A percentile compares a stretch with the other conserved stretches of the same genome.
These are phyloP conservation scores for Boletus reticulatus DNA, from an alignment of 768 basidiomycete species.

Conservation along the genomic window DNA sequence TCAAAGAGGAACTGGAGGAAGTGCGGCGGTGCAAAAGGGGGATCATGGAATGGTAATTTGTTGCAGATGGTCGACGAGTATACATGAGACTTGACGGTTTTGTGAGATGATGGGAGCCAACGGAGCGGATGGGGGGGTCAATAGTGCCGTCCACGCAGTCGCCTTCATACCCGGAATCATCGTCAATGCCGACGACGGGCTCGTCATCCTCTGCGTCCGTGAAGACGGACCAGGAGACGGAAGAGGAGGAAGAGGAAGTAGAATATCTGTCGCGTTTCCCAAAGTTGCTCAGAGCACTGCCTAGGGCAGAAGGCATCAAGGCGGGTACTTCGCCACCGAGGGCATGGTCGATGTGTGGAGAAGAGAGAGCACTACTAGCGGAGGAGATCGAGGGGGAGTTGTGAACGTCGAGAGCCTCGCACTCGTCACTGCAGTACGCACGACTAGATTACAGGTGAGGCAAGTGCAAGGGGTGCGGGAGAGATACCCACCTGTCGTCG, in stretches of 20 bases:
- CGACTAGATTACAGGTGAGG: conserved; percentile 42
- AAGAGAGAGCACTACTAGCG: conserved; percentile 63
- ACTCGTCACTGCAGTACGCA: conserved; percentile 71
- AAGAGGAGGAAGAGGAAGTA: conserved; percentile 63
- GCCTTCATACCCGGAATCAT: conserved; percentile 30
- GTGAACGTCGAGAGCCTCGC: conserved; percentile 54
- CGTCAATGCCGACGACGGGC: conserved; percentile 33
- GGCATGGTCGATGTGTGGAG: conserved; percentile 56
- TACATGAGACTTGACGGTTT: conserved; percentile 55
- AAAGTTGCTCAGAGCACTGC: conserved; percentile 48
- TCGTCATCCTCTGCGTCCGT: conserved; percentile 65
- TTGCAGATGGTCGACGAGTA: conserved; percentile 67
- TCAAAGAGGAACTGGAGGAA: conserved; percentile 38
- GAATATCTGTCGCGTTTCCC: conserved; percentile 49
- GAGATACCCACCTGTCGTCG: conserved; percentile 55
- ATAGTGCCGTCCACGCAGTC: conserved; percentile 33
- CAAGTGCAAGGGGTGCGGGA: conserved; percentile 11
- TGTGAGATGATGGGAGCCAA: conserved; percentile 32
- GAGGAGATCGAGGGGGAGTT: conserved; percentile 68
- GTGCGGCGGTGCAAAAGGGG: conserved; percentile 54
- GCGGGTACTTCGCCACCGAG: conserved; percentile 62
- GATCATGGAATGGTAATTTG: conserved; percentile 63
- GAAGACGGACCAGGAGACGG: conserved; percentile 61
- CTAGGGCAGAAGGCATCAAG: conserved; percentile 58
- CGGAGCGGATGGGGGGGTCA: conserved; percentile 45